Percentiles rank a stretch among this genome's conserved stretches.
Evolutionary conservation across 352 stramenopile species (phyloP).

Genomic region (Phytophthora tubulina): DNA sequence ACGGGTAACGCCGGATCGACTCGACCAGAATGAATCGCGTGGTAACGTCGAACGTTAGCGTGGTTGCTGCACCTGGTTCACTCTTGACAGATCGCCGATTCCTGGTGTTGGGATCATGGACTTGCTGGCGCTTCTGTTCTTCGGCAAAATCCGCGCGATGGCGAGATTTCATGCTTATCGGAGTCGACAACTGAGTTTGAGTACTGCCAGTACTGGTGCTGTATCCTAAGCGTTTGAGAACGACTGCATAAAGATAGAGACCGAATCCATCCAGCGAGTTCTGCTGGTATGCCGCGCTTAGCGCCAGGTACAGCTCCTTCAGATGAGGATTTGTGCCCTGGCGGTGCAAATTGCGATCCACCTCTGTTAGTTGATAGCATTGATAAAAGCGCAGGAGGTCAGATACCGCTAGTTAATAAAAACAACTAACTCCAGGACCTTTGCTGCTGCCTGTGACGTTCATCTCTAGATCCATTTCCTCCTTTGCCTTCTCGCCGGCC

Average conservation of each 20-base stretch:
- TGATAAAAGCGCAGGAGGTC: not conserved
- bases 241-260: conserved; percentile 84
- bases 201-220: conserved; percentile 60
- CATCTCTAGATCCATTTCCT: conserved; percentile 81
- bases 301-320: conserved; percentile 71
- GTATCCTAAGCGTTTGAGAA: conserved; percentile 75
- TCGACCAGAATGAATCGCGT: conserved; percentile 76
- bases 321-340: conserved; percentile 74
- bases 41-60: conserved; percentile 56
- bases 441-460: conserved; percentile 64
- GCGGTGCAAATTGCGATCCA: conserved; percentile 47
- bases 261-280: conserved; percentile 77
- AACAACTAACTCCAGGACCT: conserved; percentile 13
- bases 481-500: conserved; percentile 85
- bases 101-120: conserved; percentile 10
- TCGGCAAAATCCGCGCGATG: conserved; percentile 43
- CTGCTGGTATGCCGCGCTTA: conserved; percentile 60
- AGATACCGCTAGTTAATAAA: not conserved
- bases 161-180: conserved; percentile 48
- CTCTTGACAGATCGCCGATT: conserved; percentile 26
- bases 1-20: conserved; percentile 79
- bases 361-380: conserved; percentile 30
- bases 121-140: conserved; percentile 55
- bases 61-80: conserved; percentile 26
- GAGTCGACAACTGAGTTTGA: conserved; percentile 47